A percentile compares a stretch with the other conserved stretches of the same genome.
Evolutionary conservation across 2,329 filamentous ascomycete genomes (phyloP).

Genomic region (Hypoxylon sp.): DNA sequence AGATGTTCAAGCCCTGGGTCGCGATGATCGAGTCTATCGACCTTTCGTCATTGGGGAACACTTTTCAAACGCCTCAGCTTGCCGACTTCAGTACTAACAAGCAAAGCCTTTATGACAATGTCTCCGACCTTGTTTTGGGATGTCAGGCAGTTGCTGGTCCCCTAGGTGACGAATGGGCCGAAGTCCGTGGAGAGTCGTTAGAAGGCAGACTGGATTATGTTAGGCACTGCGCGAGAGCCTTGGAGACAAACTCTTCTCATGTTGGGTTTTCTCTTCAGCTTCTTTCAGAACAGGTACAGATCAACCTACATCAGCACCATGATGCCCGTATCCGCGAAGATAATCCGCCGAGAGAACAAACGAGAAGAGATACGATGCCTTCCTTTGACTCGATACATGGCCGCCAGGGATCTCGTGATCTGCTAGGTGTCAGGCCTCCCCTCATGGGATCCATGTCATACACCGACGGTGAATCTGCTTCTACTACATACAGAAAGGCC

Average conservation of each 20-base stretch:
- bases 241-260: conserved; percentile 88
- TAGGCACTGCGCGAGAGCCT: conserved; percentile 75
- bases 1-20: conserved; percentile 90
- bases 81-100: conserved; percentile 90
- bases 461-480: conserved; percentile 64
- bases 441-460: conserved; percentile 69
- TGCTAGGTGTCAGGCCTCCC: conserved; percentile 53
- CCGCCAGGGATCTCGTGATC: conserved; percentile 62
- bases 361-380: conserved; percentile 66
- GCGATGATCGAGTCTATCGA: conserved; percentile 92
- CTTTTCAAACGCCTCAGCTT: conserved; percentile 83
- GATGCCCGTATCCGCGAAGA: conserved; percentile 58
- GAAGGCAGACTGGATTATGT: conserved; percentile 87
- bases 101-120: conserved; percentile 91
- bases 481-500: conserved; percentile 63
- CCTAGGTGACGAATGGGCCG: conserved; percentile 93
- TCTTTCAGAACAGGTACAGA: conserved; percentile 80
- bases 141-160: conserved; percentile 94
- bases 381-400: conserved; percentile 64
- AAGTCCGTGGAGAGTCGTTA: conserved; percentile 86
- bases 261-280: conserved; percentile 88
- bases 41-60: conserved; percentile 78
- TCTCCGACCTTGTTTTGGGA: conserved; percentile 85
- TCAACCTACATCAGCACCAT: conserved; percentile 59
- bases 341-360: conserved; percentile 55